These are phyloP conservation scores for Berkeleyomyces rouxiae DNA, from an alignment of 2,329 filamentous ascomycete species.

Conservation along the genomic window DNA sequence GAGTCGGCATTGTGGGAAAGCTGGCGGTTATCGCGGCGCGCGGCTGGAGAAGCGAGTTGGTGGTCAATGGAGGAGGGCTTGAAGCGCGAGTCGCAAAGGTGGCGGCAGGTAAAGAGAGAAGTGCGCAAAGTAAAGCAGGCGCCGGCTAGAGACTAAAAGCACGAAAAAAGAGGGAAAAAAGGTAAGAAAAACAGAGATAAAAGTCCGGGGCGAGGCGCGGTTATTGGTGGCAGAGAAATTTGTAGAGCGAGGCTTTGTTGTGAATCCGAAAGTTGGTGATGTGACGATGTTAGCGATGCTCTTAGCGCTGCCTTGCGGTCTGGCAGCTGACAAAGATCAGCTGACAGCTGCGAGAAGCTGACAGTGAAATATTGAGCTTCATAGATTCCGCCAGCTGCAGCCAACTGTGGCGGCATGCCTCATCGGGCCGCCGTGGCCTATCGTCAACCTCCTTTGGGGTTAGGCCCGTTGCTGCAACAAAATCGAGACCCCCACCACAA, in stretches of 20 bases:
- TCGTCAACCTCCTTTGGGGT: background rate
- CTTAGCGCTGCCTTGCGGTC: background rate
- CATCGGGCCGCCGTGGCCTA: background rate
- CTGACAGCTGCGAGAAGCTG: background rate
- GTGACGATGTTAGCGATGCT: background rate
- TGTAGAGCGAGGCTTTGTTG: background rate
- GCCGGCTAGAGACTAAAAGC: background rate
- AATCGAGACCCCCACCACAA: background rate
- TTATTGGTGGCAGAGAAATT: too few relatives aligned
- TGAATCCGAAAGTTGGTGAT: background rate
- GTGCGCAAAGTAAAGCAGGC: background rate
- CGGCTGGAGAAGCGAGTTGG: background rate
- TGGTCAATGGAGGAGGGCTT: background rate
- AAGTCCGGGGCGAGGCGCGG: too few relatives aligned
- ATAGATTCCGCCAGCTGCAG: background rate
- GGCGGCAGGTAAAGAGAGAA: background rate
- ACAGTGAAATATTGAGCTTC: background rate
- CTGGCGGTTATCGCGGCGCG: background rate
- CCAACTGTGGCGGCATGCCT: background rate
- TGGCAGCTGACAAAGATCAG: background rate
- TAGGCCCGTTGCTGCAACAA: background rate
- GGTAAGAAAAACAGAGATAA: background rate
- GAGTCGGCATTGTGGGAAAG: slow-evolving; percentile 5
- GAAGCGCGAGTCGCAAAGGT: background rate
- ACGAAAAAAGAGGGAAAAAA: background rate